A percentile compares a stretch with the other conserved stretches of the same genome.
These are phyloP conservation scores for Zostera marina DNA, from an alignment of 116 monocot species.

Conservation along the genomic window DNA sequence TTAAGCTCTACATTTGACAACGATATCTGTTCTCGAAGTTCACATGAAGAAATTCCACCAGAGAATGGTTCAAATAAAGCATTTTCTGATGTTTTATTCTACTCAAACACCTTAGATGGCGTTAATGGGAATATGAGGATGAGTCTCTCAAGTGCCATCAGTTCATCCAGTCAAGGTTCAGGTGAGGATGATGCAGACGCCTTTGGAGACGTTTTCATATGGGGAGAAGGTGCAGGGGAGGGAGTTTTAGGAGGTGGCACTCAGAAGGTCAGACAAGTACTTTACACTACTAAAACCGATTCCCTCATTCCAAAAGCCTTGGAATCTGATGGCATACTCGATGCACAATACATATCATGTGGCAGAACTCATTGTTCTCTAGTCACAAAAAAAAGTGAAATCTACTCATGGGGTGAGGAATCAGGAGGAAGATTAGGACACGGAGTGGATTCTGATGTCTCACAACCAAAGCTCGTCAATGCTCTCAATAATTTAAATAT, in stretches of 20 bases:
- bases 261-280: slow-evolving; percentile 36
- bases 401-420: slow-evolving; percentile 95
- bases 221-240: slow-evolving; percentile 95
- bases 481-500: slow-evolving; percentile 65
- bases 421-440: slow-evolving; percentile 94
- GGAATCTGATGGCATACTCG: slow-evolving; percentile 86
- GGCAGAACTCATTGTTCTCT: slow-evolving; percentile 74
- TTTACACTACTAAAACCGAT: slow-evolving; percentile 48
- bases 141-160: slow-evolving; percentile 90
- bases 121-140: slow-evolving; percentile 46
- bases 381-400: slow-evolving; percentile 93
- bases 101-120: slow-evolving; percentile 50
- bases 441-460: slow-evolving; percentile 80
- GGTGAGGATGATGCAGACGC: slow-evolving; percentile 99
- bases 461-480: slow-evolving; percentile 90
- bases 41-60: slow-evolving; percentile 78
- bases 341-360: slow-evolving; percentile 84
- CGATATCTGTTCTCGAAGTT: slow-evolving; percentile 54
- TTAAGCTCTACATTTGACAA: slow-evolving; percentile 74
- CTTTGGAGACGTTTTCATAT: slow-evolving; percentile 87
- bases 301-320: slow-evolving; percentile 81
- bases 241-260: slow-evolving; percentile 76
- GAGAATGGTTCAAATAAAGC: slow-evolving; percentile 68
- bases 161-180: slow-evolving; percentile 98
- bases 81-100: slow-evolving; percentile 53